Evolutionary conservation across 495 filamentous ascomycete genomes (phyloP).

Genomic region (Terfezia boudieri): DNA sequence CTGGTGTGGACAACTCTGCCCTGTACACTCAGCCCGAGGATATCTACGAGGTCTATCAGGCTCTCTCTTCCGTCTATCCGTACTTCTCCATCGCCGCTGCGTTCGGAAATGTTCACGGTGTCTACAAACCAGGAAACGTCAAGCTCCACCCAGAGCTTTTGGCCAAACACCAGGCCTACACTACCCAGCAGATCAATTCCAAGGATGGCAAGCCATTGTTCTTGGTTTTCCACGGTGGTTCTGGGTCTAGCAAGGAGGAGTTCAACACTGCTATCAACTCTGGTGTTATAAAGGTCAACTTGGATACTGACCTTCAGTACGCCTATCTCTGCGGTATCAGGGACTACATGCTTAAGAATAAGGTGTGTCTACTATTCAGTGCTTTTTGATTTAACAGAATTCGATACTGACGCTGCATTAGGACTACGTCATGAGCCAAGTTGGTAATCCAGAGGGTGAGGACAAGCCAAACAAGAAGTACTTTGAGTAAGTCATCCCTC

Average conservation of each 20-base stretch:
- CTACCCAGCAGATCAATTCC: constrained; percentile 46
- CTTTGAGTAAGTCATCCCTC: constrained; percentile 38
- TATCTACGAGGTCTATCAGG: constrained; percentile 70
- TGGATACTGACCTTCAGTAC: constrained; percentile 76
- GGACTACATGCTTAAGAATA: constrained; percentile 81
- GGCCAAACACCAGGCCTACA: constrained; percentile 77
- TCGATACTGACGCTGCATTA: background rate
- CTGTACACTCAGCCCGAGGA: constrained; percentile 97
- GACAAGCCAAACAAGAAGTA: constrained; percentile 99
- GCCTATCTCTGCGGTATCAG: constrained; percentile 78
- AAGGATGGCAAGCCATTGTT: constrained; percentile 76
- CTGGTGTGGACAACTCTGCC: constrained; percentile 77
- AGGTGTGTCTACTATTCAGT: constrained; percentile 19
- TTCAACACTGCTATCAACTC: constrained; percentile 67
- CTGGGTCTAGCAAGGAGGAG: constrained; percentile 71
- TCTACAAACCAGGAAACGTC: constrained; percentile 98
- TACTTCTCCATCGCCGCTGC: constrained; percentile 97
- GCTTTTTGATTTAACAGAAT: background rate
- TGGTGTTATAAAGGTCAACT: constrained; percentile 94
- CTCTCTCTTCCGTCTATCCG: constrained; percentile 55
- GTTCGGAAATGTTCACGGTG: constrained; percentile 97
- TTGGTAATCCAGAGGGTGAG: constrained; percentile 86
- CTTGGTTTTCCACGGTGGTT: constrained; percentile 98
- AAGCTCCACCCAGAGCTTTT: constrained; percentile 85
- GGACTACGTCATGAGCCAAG: constrained; percentile 61